These are phyloP conservation scores for Spathaspora hagerdaliae DNA, from an alignment of 805 yeast genomes.

Conservation along the genomic window DNA sequence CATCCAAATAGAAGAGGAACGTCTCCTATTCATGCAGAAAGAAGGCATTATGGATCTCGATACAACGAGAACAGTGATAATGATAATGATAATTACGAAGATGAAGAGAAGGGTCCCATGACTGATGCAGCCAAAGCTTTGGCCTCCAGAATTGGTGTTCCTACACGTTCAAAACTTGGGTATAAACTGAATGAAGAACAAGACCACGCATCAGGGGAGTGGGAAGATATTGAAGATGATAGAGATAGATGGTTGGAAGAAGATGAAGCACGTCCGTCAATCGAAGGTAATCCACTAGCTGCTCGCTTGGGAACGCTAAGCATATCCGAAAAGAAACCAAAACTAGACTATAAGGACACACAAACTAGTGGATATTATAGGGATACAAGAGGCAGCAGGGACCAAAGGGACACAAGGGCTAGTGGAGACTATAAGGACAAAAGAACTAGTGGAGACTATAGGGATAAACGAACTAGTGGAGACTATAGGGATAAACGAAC, in stretches of 20 bases:
- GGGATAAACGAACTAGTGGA: too few relatives aligned
- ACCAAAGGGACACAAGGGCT: too few relatives aligned
- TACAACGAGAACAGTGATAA: conserved; percentile 3
- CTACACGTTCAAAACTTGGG: not conserved
- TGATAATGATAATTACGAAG: conserved; percentile 4
- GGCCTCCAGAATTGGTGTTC: conserved; percentile 26
- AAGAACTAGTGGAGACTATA: too few relatives aligned
- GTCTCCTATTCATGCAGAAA: too few relatives aligned
- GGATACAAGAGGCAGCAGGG: too few relatives aligned
- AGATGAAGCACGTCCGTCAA: conserved; percentile 9
- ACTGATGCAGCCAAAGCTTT: conserved; percentile 27
- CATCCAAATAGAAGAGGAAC: not conserved
- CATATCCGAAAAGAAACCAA: too few relatives aligned
- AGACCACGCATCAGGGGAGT: not conserved
- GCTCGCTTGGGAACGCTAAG: not conserved
- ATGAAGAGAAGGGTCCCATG: conserved; percentile 21
- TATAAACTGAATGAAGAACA: not conserved
- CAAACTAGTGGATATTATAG: too few relatives aligned
- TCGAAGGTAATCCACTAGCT: not conserved
- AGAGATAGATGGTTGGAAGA: conserved; percentile 2
- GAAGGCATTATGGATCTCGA: not conserved
- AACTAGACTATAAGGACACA: too few relatives aligned
- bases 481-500: too few relatives aligned
- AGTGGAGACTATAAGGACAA: too few relatives aligned
- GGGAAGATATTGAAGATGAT: not conserved